Base-by-base conservation (phyloP, 208 protist genomes). In the Willaertia magna region DNA sequence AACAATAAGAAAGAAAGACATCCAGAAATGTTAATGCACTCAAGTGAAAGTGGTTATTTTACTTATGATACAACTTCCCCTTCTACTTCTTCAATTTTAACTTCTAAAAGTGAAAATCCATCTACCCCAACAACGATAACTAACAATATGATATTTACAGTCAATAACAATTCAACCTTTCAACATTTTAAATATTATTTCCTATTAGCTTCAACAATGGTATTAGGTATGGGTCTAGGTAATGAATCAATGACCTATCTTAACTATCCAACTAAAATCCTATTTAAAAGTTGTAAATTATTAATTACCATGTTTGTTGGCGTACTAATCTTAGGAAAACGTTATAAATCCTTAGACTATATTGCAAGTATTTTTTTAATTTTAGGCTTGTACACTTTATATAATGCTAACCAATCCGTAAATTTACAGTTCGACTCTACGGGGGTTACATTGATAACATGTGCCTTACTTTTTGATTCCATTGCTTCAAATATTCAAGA, bases 221-320 rank as follows among this genome's bases (percentile, higher is more conserved):
- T 85, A 9, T 18, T 18, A 30, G 82, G 47, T 40, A 18, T 85
- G 11, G 43, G 43, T 61, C 26, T 61, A 52, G 74, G 82, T 39
- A 61, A 85, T 85, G 43, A 79, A 40, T 22, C 82, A 11, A n/a
- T 85, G 18, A 18, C 43, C 18, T 85, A 85, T 39, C 4, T 85
- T 11, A 85, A 55, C 34, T 85, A 85, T 61, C 82, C 82, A 12
- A 85, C 82, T 49, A 85, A 85, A 40, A 78, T 85, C 49, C 12
- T 85, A 18, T 85, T 85, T 20, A 85, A 85, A 39, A 61, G 47
- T 39, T 67, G 22, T 7, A 85, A 85, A 42, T 51, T 85, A 61
- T 78, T 85, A 14, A 4, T 48, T n/a, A 16, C n/a, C 11, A 85
- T 85, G 82, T 11, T 49, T 20, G n/a, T 51, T 47, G 82, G 82